Conservation (phyloP, 768 basidiomycete genomes). For the Mrakia blollopis region DNA sequence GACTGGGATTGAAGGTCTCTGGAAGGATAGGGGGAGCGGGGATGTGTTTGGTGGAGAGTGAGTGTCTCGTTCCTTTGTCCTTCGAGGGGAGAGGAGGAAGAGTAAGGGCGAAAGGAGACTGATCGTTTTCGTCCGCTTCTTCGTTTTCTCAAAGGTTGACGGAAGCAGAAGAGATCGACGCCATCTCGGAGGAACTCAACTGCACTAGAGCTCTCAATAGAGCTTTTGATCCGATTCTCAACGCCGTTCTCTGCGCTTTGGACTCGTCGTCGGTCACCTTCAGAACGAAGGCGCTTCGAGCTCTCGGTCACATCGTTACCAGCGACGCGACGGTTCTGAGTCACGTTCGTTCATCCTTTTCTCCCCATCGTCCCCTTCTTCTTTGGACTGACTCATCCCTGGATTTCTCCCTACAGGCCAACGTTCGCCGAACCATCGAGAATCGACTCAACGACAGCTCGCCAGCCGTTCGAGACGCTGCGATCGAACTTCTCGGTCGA, state of each 20-base stretch:
- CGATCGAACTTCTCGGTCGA: conserved; percentile 95
- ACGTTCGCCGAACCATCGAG: conserved; percentile 81
- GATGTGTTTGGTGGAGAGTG: conserved; percentile 83
- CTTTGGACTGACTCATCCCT: background rate
- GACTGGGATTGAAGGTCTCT: conserved; percentile 50
- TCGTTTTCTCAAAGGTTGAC: background rate
- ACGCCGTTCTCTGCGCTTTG: conserved; percentile 68
- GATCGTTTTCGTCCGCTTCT: too few species aligned
- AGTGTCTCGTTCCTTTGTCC: conserved; percentile 34
- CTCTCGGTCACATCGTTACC: conserved; percentile 80
- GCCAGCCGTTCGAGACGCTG: conserved; percentile 90
- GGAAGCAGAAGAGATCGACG: conserved; percentile 8
- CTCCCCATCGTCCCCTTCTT: background rate
- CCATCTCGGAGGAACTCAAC: conserved; percentile 27
- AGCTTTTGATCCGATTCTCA: conserved; percentile 78
- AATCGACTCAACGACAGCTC: conserved; percentile 85
- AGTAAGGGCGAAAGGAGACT: too few species aligned
- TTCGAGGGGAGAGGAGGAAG: too few species aligned
- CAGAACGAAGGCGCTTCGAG: conserved; percentile 87
- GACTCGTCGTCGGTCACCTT: conserved; percentile 85
- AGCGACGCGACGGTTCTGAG: conserved; percentile 79
- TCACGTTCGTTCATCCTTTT: conserved; percentile 51
- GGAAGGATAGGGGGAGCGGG: conserved; percentile 58
- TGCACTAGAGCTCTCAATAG: conserved; percentile 13
- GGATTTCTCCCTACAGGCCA: conserved; percentile 49